Conservation (phyloP, 2,329 filamentous ascomycete genomes). For the Rhynchosporium agropyri region DNA sequence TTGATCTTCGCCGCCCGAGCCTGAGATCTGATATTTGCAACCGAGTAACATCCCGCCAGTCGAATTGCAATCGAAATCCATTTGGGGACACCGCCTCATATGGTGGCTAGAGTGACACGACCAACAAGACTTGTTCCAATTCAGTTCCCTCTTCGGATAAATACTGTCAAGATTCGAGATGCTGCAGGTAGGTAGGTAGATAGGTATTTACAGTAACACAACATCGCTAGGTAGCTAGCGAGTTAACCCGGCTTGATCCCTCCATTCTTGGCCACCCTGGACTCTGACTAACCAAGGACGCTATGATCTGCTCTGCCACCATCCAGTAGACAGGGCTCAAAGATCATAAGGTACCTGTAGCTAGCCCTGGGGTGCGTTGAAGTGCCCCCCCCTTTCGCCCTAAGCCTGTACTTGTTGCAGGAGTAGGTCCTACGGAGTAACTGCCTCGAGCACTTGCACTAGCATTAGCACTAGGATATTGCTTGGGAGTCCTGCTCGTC, state of each 20-base stretch:
- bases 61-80: not conserved
- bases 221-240: conserved; percentile 3
- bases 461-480: no score
- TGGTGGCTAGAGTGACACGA: not conserved
- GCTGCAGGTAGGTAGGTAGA: no score
- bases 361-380: conserved; percentile 10
- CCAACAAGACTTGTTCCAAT: not conserved
- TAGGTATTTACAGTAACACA: conserved; percentile 9
- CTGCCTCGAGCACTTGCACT: not conserved
- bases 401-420: not conserved
- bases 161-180: not conserved
- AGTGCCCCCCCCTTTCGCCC: conserved; percentile 3
- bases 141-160: conserved; percentile 12
- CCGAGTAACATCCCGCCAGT: no score
- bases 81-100: not conserved
- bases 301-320: conserved; percentile 13
- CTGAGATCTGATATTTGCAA: conserved; percentile 1
- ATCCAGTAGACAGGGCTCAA: not conserved
- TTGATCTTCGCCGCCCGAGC: conserved; percentile 11
- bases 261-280: not conserved
- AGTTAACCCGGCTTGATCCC: not conserved
- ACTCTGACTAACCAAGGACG: conserved; percentile 2
- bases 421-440: not conserved
- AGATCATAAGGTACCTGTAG: no score
- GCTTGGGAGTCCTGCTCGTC: conserved; percentile 11